Base-by-base conservation (phyloP, 352 stramenopile genomes). In the Phytopythium vexans region DNA sequence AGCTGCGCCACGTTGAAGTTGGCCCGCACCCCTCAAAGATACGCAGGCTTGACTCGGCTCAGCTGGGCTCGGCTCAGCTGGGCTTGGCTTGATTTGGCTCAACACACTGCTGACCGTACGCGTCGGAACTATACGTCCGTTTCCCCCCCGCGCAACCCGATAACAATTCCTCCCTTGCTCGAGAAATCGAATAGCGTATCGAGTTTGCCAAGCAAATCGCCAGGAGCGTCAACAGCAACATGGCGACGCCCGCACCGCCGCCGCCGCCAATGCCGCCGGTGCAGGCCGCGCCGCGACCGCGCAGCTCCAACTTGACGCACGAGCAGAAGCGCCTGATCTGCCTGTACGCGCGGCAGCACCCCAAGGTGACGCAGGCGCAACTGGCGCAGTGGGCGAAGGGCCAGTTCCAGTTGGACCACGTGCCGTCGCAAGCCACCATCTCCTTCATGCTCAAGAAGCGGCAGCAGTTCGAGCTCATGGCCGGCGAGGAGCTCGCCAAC, bases 271-370 rank as follows among this genome's bases (percentile, higher is more conserved):
- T 49, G 34, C 41, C 41, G 35, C 36, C 50, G 15, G 47, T 21
- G 41, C 36, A 46, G 32, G 52, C 32, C 41, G 15, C 54, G 7
- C 53, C 49, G 42, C 52, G 60, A 21, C 50, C 71, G 16, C 74
- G 75, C 62, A 86, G 72, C 55, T 72, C 72, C 42, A 93, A 93
- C 69, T 74, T 93, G 37, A 93, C 82, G 56, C 78, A 89, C 60
- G 77, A 89, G 56, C 82, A 93, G 66, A 89, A 89, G 67, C 81
- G 78, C 0, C 60, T 83, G 38, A 91, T 93, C 62, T 93, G 82
- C 52, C 62, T 89, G 39, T 78, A 89, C 52, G 68, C 73, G 52
- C 75, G 77, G 58, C 75, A 88, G 60, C 75, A 88, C 54, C 82
- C 82, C 51, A 88, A 77, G 56, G 68, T 63, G 12, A 90, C 82